A percentile compares a stretch with the other conserved stretches of the same genome.
Evolutionary conservation across 768 basidiomycete genomes (phyloP).

Genomic region (Tricholoma sp.): DNA sequence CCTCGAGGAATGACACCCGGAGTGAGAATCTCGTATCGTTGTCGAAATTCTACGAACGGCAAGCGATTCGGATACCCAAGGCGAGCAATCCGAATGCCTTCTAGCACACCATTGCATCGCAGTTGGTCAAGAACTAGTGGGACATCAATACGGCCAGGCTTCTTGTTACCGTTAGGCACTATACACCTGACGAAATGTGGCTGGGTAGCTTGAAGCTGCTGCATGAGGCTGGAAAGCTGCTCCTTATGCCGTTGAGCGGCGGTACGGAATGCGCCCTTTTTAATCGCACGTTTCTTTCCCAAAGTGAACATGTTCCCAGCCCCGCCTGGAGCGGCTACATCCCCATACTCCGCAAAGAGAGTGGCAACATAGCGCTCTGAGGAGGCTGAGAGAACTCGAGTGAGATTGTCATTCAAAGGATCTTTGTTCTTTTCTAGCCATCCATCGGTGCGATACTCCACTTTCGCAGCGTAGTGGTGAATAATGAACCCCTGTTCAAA

Average conservation of each 20-base stretch:
- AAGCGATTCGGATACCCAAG: conserved; percentile 96
- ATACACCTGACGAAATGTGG: conserved; percentile 99
- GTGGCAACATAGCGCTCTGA: conserved; percentile 75
- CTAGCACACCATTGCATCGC: conserved; percentile 97
- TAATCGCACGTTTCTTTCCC: conserved; percentile 71
- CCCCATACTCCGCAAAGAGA: conserved; percentile 80
- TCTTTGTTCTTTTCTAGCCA: conserved; percentile 99
- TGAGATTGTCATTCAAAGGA: conserved; percentile 93
- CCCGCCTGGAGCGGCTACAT: conserved; percentile 33
- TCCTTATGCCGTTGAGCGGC: conserved; percentile 95
- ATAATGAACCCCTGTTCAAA: conserved; percentile 95
- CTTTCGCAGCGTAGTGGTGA: conserved; percentile 93
- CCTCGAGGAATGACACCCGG: conserved; percentile 91
- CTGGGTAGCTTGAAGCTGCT: conserved; percentile 87
- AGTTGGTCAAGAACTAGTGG: conserved; percentile 95
- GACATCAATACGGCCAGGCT: conserved; percentile 86
- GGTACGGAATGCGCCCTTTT: conserved; percentile 96
- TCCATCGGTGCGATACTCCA: conserved; percentile 92
- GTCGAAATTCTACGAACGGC: conserved; percentile 95
- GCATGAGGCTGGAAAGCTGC: conserved; percentile 88
- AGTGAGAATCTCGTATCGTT: conserved; percentile 93
- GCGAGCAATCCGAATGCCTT: conserved; percentile 96
- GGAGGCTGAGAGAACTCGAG: conserved; percentile 80
- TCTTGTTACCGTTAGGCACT: conserved; percentile 90
- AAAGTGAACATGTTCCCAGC: conserved; percentile 34